These are phyloP conservation scores for Panaeolus papilionaceus DNA, from an alignment of 768 basidiomycete genomes.

Conservation along the genomic window DNA sequence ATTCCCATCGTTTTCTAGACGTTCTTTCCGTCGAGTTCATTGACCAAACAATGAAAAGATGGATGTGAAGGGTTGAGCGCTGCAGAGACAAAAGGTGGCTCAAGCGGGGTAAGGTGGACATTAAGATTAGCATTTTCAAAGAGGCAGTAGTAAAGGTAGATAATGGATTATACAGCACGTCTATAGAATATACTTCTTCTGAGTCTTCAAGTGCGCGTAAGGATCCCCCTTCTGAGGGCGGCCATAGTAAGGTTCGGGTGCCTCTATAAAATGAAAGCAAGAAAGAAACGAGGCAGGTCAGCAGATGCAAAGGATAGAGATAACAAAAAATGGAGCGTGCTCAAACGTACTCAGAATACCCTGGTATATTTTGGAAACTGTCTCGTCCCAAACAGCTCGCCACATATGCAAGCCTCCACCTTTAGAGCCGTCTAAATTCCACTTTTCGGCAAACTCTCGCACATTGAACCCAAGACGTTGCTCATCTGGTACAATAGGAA, in stretches of 20 bases:
- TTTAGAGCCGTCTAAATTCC: conserved; percentile 55
- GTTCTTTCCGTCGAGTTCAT: neutral
- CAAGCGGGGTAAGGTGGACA: conserved; percentile 7
- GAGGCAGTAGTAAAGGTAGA: neutral
- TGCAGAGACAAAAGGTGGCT: neutral
- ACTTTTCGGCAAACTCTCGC: conserved; percentile 62
- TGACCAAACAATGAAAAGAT: conserved; percentile 10
- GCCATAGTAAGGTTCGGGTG: conserved; percentile 62
- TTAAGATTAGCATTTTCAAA: conserved; percentile 7
- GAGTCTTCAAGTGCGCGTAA: conserved; percentile 58
- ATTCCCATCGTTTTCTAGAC: neutral
- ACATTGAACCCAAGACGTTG: conserved; percentile 69
- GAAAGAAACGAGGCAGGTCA: conserved; percentile 20
- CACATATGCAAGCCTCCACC: conserved; percentile 88
- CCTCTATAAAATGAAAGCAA: conserved; percentile 35
- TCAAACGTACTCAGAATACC: conserved; percentile 68
- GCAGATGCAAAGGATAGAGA: conserved; percentile 19
- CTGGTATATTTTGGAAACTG: conserved; percentile 67
- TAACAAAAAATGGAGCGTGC: conserved; percentile 19
- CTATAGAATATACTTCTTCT: conserved; percentile 50
- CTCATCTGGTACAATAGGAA: conserved; percentile 51
- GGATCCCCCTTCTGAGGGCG: conserved; percentile 56
- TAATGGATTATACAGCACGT: conserved; percentile 6
- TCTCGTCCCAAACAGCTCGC: conserved; percentile 76
- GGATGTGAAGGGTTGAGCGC: conserved; percentile 2